Base-by-base conservation (phyloP, 768 basidiomycete genomes). In the Termitomyces titanicus region DNA sequence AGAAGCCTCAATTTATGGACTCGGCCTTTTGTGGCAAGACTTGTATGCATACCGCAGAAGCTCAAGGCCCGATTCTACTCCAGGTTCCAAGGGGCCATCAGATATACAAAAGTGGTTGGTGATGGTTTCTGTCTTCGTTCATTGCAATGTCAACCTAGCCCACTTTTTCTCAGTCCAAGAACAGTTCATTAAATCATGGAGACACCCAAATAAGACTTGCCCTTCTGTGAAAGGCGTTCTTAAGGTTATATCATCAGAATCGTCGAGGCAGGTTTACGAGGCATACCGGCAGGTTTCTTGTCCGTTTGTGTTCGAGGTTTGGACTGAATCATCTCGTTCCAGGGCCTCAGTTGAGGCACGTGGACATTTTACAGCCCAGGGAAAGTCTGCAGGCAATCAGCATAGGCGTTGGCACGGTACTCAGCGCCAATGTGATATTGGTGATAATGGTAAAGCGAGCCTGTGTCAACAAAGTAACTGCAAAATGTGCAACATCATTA, bases 351-450 rank as follows among this genome's bases (percentile, higher is more conserved):
- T 87, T 5, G 87, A 89, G 66, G 24, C 25, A 2, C 42, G 42
- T 25, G 42, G 42, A 43, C 42, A 43, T 22, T 88, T 88, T 57
- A 74, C 64, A 2, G 61, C 74, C 33, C 58, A 74, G 3, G 83
- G 83, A 37, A 73, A 81, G 39, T 80, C 84, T 7, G 68, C 79
- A 33, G 87, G 86, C 27, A 88, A 88, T 58, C 85, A 88, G 67
- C 84, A 85, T 59, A 81, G 86, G 25, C 79, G 86, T 18, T 88
- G 85, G 86, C 87, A 89, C 65, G 87, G 87, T 20, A 88, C 87
- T 10, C 77, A 76, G 34, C 74, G 87, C 12, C 75, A 81, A 45
- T 88, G 87, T 69, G 80, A 76, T 49, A 65, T 88, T 1, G 85
- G 85, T 6, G 84, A 87, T 62, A 80, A 77, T 20, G 84, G 85